Percentiles rank a stretch among this genome's conserved stretches.
Conservation (phyloP, 1,284 basidiomycete species). For the Puccinia horiana region DNA sequence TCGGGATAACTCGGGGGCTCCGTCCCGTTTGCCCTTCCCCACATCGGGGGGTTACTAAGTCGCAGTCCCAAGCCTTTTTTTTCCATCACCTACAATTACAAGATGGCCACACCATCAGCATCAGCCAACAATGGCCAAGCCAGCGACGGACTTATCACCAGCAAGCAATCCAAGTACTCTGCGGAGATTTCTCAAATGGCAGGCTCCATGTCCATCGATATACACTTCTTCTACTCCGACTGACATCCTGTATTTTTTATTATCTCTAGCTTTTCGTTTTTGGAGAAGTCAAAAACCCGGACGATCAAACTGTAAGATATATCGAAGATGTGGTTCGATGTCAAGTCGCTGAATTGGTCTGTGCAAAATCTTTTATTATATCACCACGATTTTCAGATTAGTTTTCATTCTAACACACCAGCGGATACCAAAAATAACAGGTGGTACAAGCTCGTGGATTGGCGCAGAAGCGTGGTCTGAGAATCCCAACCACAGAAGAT, state of each 20-base stretch:
- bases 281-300: conserved; percentile 87
- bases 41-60: too few species aligned
- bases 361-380: conserved; percentile 53
- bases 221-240: background rate
- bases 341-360: conserved; percentile 86
- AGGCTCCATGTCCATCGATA: conserved; percentile 45
- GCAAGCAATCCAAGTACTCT: conserved; percentile 64
- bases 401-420: background rate
- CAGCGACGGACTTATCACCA: background rate
- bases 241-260: conserved; percentile 1
- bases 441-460: conserved; percentile 84
- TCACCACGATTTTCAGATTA: conserved; percentile 5
- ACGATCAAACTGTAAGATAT: conserved; percentile 80
- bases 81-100: background rate
- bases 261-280: conserved; percentile 87
- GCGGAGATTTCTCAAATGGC: conserved; percentile 81
- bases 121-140: background rate
- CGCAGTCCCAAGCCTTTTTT: background rate
- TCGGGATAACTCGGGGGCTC: too few species aligned
- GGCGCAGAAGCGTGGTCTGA: conserved; percentile 76
- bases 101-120: conserved; percentile 1
- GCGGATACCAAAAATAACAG: conserved; percentile 61
- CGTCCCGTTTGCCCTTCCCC: too few species aligned
- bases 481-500: conserved; percentile 86
- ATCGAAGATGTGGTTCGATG: conserved; percentile 94